A percentile compares a stretch with the other conserved stretches of the same genome.
phyloP scores from a whole-genome alignment of 1,139 yeast genomes.

The Taiozyma onychis region DNA sequence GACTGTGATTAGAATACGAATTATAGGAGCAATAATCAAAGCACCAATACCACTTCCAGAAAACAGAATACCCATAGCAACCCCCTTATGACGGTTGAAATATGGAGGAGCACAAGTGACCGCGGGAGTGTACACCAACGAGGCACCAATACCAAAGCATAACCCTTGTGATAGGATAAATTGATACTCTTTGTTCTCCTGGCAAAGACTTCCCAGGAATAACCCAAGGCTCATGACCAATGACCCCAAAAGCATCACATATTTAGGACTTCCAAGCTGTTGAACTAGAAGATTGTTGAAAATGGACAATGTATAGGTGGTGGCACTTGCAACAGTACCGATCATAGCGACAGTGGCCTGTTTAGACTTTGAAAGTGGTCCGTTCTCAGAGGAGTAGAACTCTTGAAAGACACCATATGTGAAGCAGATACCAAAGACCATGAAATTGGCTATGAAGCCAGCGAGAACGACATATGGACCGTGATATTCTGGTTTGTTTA shows the following conservation, averaged over 20 bases:
- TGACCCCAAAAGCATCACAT: constrained; percentile 28
- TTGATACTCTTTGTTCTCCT: constrained; percentile 22
- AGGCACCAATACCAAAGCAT: constrained; percentile 35
- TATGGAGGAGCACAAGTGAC: constrained; percentile 37
- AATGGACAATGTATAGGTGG: constrained; percentile 29
- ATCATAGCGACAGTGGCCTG: constrained; percentile 30
- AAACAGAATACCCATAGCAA: constrained; percentile 38
- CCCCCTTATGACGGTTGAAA: constrained; percentile 33
- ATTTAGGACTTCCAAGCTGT: constrained; percentile 21
- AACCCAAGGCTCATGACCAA: constrained; percentile 28
- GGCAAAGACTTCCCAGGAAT: constrained; percentile 26
- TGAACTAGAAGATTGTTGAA: constrained; percentile 24
- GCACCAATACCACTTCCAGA: constrained; percentile 42
- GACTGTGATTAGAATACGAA: constrained; percentile 27
- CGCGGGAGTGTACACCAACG: constrained; percentile 35
- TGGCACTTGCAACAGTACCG: constrained; percentile 28
- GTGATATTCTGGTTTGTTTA: constrained; percentile 1
- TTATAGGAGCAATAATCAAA: constrained; percentile 32
- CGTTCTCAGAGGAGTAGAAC: constrained; percentile 26
- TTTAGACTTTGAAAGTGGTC: constrained; percentile 26
- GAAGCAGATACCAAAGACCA: constrained; percentile 33
- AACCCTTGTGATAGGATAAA: constrained; percentile 36
- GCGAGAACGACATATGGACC: constrained; percentile 20
- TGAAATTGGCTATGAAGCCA: constrained; percentile 31
- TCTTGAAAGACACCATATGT: constrained; percentile 35